Conservation (phyloP, 2,329 filamentous ascomycete genomes). For the Dothistroma septosporum region DNA sequence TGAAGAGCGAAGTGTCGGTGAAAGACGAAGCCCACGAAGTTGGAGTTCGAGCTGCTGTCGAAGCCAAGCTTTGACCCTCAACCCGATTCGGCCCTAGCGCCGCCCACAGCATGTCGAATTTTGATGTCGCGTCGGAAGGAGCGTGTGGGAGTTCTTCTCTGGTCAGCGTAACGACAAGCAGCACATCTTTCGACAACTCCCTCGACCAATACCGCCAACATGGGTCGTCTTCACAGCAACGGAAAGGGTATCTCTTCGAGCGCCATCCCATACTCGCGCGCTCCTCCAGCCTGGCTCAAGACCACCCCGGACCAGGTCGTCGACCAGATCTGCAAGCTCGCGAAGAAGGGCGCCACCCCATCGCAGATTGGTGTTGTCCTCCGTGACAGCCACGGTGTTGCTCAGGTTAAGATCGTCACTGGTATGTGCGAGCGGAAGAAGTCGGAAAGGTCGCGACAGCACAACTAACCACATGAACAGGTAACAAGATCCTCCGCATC, state of each 20-base stretch:
- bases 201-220: slow-evolving; percentile 50
- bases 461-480: slow-evolving; percentile 43
- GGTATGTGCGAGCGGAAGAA: slow-evolving; percentile 57
- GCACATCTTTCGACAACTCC: slow-evolving; percentile 10
- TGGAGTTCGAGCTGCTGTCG: neutral
- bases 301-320: slow-evolving; percentile 97
- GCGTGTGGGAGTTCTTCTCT: neutral
- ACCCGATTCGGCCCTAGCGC: neutral
- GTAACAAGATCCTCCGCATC: slow-evolving; percentile 99
- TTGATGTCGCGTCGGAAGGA: neutral
- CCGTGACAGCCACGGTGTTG: slow-evolving; percentile 95
- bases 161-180: neutral
- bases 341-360: slow-evolving; percentile 96
- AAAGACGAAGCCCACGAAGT: neutral
- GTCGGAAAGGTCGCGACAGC: neutral
- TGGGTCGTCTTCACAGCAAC: slow-evolving; percentile 98
- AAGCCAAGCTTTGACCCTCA: neutral
- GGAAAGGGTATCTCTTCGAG: slow-evolving; percentile 98
- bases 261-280: slow-evolving; percentile 94
- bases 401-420: slow-evolving; percentile 96
- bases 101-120: neutral
- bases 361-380: slow-evolving; percentile 99
- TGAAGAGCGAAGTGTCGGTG: neutral
- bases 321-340: slow-evolving; percentile 98
- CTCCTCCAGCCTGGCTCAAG: slow-evolving; percentile 92